These are phyloP conservation scores for Saccharomycopsis sp. DNA, from an alignment of 805 yeast species.

Conservation along the genomic window DNA sequence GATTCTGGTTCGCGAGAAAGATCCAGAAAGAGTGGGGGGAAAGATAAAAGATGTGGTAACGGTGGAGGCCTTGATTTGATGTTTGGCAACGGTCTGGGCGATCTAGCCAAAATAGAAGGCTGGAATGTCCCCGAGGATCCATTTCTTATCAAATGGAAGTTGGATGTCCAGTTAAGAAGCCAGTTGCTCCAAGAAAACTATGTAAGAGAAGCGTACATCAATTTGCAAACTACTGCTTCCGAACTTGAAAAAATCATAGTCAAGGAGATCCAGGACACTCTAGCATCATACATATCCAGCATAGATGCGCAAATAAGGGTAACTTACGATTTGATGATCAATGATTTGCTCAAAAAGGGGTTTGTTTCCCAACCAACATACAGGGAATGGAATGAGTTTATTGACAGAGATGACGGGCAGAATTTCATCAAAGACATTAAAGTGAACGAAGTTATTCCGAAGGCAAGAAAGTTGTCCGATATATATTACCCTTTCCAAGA, in stretches of 20 bases:
- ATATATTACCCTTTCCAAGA: conserved; percentile 48
- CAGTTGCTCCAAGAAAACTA: conserved; percentile 60
- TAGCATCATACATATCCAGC: conserved; percentile 44
- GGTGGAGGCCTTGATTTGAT: conserved; percentile 1
- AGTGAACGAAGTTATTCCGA: conserved; percentile 34
- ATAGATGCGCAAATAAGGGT: conserved; percentile 42
- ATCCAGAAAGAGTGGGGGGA: conserved; percentile 17
- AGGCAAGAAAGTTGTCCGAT: conserved; percentile 43
- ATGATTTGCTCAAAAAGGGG: conserved; percentile 43
- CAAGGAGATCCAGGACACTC: conserved; percentile 51
- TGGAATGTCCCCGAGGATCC: conserved; percentile 41
- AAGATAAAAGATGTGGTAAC: conserved; percentile 5
- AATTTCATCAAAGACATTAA: conserved; percentile 35
- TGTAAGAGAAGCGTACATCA: conserved; percentile 56
- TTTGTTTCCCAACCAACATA: conserved; percentile 51
- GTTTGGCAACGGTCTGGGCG: conserved; percentile 29
- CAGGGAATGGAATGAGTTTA: conserved; percentile 66
- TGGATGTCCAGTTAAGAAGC: conserved; percentile 59
- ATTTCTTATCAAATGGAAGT: conserved; percentile 49
- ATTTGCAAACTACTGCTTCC: conserved; percentile 58
- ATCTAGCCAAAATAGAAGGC: neutral
- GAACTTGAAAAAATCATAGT: conserved; percentile 59
- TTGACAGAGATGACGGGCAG: conserved; percentile 33
- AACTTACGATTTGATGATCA: conserved; percentile 38
- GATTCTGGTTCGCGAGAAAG: conserved; percentile 24